Percentiles rank a stretch among this genome's conserved stretches.
phyloP scores from a whole-genome alignment of 768 basidiomycete genomes.

The Obba rivulosa region DNA sequence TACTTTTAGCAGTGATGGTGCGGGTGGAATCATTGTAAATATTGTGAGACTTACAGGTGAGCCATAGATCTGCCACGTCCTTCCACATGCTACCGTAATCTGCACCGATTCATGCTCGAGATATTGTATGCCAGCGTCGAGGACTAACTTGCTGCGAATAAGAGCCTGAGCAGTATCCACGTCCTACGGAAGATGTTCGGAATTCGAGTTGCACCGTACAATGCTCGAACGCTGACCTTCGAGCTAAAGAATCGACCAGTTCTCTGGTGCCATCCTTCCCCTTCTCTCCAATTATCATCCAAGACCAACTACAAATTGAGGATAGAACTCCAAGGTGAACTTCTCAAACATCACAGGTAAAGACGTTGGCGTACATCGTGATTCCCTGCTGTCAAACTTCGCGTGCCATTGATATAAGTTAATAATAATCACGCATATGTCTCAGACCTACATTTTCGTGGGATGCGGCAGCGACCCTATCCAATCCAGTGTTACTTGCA shows the following conservation, averaged over 20 bases:
- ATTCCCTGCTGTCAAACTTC: slow-evolving; percentile 34
- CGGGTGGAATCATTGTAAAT: background rate
- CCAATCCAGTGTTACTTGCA: slow-evolving; percentile 30
- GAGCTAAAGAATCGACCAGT: background rate
- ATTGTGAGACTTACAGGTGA: slow-evolving; percentile 33
- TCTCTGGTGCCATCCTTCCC: background rate
- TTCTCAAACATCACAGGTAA: too few relatives aligned
- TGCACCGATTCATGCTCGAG: slow-evolving; percentile 26
- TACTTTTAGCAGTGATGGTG: background rate
- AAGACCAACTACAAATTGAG: background rate
- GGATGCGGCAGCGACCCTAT: slow-evolving; percentile 27
- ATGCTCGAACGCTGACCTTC: slow-evolving; percentile 1
- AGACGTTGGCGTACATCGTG: slow-evolving; percentile 34
- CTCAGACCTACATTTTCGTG: too few relatives aligned
- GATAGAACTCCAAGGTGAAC: background rate
- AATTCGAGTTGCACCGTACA: too few relatives aligned
- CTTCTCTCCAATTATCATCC: slow-evolving; percentile 17
- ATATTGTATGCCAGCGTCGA: slow-evolving; percentile 26
- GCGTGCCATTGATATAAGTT: background rate
- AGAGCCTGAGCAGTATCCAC: slow-evolving; percentile 19
- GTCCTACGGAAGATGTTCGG: slow-evolving; percentile 18
- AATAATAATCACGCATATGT: too few relatives aligned
- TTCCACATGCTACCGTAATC: slow-evolving; percentile 19
- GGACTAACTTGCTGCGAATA: slow-evolving; percentile 15
- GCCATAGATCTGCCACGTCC: slow-evolving; percentile 32